A percentile compares a stretch with the other conserved stretches of the same genome.
Conservation (phyloP, 2,329 filamentous ascomycete species). For the Microcyclosporella mali region DNA sequence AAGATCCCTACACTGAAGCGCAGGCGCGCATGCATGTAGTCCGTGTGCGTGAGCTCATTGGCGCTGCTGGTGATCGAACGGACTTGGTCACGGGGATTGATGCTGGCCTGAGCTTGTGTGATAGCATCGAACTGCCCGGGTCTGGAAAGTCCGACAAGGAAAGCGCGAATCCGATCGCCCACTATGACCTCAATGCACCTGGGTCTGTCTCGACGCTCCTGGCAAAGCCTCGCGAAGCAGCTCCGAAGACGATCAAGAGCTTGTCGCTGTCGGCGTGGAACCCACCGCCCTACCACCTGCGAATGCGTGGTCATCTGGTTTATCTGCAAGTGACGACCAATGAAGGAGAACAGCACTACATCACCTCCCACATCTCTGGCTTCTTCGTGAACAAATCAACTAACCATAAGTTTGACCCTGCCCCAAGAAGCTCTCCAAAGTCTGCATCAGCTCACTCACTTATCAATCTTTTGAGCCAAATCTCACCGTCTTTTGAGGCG, state of each 20-base stretch:
- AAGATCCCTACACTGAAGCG: constrained; percentile 97
- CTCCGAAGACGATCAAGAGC: constrained; percentile 86
- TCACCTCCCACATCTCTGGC: constrained; percentile 87
- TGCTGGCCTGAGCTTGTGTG: constrained; percentile 80
- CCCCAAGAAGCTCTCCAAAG: constrained; percentile 72
- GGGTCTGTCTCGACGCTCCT: constrained; percentile 66
- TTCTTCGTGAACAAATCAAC: constrained; percentile 98
- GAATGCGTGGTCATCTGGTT: constrained; percentile 85
- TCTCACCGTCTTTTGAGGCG: constrained; percentile 77
- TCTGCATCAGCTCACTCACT: constrained; percentile 76
- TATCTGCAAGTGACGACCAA: constrained; percentile 86
- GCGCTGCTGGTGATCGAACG: constrained; percentile 80
- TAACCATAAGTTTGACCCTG: constrained; percentile 90
- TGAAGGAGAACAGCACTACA: constrained; percentile 89
- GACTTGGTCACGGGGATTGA: constrained; percentile 81
- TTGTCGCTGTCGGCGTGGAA: constrained; percentile 92
- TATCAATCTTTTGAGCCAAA: constrained; percentile 65
- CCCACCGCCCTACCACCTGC: constrained; percentile 83
- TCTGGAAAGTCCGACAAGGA: constrained; percentile 21
- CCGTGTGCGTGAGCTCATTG: constrained; percentile 84
- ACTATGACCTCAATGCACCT: constrained; percentile 70
- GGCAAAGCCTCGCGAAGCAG: constrained; percentile 56
- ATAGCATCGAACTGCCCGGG: constrained; percentile 53
- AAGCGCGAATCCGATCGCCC: constrained; percentile 47
- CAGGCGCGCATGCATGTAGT: constrained; percentile 93